These are phyloP conservation scores for Hansfordia pulvinata DNA, from an alignment of 2,329 filamentous ascomycete genomes.

Conservation along the genomic window DNA sequence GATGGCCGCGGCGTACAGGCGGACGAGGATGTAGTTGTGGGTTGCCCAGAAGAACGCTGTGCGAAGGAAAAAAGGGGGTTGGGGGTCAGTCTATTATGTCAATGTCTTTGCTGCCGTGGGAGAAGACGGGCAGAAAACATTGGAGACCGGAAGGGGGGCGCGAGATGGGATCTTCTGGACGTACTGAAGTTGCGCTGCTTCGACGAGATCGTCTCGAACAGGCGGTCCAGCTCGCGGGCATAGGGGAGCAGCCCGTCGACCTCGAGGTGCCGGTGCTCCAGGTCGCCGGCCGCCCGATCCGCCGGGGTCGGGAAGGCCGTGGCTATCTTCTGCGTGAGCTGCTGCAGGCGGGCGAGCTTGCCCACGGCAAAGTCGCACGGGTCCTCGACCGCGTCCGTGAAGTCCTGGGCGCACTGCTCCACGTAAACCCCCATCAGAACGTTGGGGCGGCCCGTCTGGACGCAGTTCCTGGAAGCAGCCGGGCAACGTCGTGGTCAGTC, in stretches of 20 bases:
- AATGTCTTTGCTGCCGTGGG: too few species aligned
- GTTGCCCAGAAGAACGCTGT: slow-evolving; percentile 16
- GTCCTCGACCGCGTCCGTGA: slow-evolving; percentile 12
- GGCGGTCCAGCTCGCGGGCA: slow-evolving; percentile 13
- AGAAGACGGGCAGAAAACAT: too few species aligned
- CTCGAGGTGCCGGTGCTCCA: too few species aligned
- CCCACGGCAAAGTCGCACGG: slow-evolving; percentile 18
- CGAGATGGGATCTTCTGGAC: neutral
- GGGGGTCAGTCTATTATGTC: neutral
- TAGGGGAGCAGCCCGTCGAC: slow-evolving; percentile 6
- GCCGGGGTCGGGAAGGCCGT: slow-evolving; percentile 17
- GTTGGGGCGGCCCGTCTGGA: slow-evolving; percentile 21
- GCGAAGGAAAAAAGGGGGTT: slow-evolving; percentile 2
- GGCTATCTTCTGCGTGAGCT: slow-evolving; percentile 20
- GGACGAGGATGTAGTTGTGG: slow-evolving; percentile 21
- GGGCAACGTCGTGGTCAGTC: too few species aligned
- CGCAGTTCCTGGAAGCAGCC: slow-evolving; percentile 16
- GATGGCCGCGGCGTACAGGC: slow-evolving; percentile 25
- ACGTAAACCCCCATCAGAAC: slow-evolving; percentile 17
- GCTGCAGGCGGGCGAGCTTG: slow-evolving; percentile 20
- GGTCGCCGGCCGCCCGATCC: too few species aligned
- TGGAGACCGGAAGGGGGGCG: too few species aligned
- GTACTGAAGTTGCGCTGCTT: slow-evolving; percentile 13
- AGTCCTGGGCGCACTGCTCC: slow-evolving; percentile 17
- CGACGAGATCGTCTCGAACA: too few species aligned